phyloP scores from a whole-genome alignment of 805 yeast species.

The Cyberlindnera samutprakarnensis region DNA sequence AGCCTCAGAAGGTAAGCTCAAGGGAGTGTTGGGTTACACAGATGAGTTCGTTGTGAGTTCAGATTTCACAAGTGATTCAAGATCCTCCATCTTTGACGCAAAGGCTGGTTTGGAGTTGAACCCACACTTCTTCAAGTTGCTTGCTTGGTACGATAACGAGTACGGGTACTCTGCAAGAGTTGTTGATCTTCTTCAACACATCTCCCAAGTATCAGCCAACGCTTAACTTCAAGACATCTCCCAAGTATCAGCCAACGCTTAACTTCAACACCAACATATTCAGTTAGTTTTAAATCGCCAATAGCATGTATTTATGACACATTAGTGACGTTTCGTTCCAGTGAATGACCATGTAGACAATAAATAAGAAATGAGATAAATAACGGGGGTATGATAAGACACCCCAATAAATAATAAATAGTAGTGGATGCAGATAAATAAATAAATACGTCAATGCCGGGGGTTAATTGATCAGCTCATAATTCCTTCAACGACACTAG shows the following conservation, averaged over 20 bases:
- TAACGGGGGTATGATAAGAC: not conserved
- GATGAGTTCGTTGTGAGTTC: conserved; percentile 89
- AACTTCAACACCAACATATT: too few species aligned
- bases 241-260: too few species aligned
- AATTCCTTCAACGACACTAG: conserved; percentile 4
- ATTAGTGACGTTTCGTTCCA: too few species aligned
- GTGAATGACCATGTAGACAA: too few species aligned
- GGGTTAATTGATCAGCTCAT: conserved; percentile 2
- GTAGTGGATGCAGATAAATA: not conserved
- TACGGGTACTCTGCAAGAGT: conserved; percentile 96
- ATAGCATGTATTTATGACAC: too few species aligned
- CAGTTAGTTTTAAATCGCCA: too few species aligned
- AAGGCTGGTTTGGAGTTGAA: conserved; percentile 85
- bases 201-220: conserved; percentile 39
- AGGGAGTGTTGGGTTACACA: conserved; percentile 85
- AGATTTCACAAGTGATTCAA: conserved; percentile 77
- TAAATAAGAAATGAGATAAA: not conserved
- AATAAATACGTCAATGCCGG: conserved; percentile 1
- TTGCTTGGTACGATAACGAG: conserved; percentile 95
- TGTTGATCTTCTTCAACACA: conserved; percentile 79
- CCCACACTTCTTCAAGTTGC: conserved; percentile 83
- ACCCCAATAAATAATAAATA: conserved; percentile 1
- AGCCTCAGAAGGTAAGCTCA: conserved; percentile 70
- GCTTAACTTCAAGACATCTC: too few species aligned
- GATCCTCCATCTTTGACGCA: conserved; percentile 87